Base-by-base conservation (phyloP, 257 asterid species). In the Henckelia pumila region DNA sequence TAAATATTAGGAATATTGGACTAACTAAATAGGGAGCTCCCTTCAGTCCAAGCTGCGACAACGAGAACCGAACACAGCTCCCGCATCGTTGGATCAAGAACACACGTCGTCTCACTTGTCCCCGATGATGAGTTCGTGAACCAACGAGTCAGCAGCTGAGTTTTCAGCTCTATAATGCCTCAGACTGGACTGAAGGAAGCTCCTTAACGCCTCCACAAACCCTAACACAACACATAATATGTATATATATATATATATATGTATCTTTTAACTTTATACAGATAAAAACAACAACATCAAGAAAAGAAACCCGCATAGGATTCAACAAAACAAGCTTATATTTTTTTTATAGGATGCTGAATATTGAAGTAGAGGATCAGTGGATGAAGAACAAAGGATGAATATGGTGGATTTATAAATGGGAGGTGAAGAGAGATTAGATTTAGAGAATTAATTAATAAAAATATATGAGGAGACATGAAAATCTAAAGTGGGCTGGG, bases 1-100 rank as follows among this genome's bases (percentile, higher is more conserved):
- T 17, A 20, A 8, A 56, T 56, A 4, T 7, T 13, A 56, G 69
- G 66, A 24, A 40, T 8, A 50, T 24, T 49, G 67, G 63, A 71
- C 61, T 14, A 23, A 60, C 24, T n/a, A n/a, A n/a, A n/a, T n/a
- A 88, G 95, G 97, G 96, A 91, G 96, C 96, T 86, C 97, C 96
- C 96, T 91, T 91, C 97, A 86, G 96, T 86, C 97, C 97, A 91
- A 91, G 95, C 81, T 96, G 79, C 22, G 96, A 88, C 91, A 83
- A 76, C 23, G 73, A 73, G 9, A 81, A 76, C 91, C 56, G 87
- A 82, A 76, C 84, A 52, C 77, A 79, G 95, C 97, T 91, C 96
- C 90, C 65, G 86, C 86, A 77, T 86, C 95, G 78, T 83, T 82
- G 83, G 81, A 85, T 85, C 96, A 75, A 79, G 70, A 91, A 81